Percentiles rank a stretch among this genome's conserved stretches.
These are phyloP conservation scores for Gymnopilus dilepis DNA, from an alignment of 768 basidiomycete species.

Conservation along the genomic window DNA sequence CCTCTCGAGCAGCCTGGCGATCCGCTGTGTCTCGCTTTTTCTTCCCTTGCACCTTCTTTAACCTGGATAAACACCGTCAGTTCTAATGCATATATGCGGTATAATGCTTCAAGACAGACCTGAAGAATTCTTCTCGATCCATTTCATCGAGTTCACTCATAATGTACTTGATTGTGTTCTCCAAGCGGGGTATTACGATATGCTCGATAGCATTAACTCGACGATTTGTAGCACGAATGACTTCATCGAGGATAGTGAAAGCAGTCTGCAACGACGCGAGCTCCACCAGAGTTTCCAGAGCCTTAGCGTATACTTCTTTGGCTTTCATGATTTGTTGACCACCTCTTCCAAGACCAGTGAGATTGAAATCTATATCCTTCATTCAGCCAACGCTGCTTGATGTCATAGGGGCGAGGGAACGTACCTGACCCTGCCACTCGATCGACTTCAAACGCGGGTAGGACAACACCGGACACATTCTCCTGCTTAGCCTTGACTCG, in stretches of 20 bases:
- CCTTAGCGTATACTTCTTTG: constrained; percentile 98
- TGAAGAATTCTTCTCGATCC: constrained; percentile 95
- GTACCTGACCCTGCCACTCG: constrained; percentile 83
- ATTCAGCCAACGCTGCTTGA: not conserved
- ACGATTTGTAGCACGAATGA: constrained; percentile 98
- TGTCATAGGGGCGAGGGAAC: constrained; percentile 2
- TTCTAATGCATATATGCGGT: not conserved
- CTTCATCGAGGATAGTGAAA: constrained; percentile 98
- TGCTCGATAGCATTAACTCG: constrained; percentile 99
- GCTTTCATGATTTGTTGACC: constrained; percentile 94
- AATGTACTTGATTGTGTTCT: constrained; percentile 98
- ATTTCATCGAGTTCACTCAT: constrained; percentile 97
- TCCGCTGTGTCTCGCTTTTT: constrained; percentile 84
- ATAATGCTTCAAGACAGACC: constrained; percentile 47
- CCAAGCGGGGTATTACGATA: constrained; percentile 91
- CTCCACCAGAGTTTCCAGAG: constrained; percentile 95
- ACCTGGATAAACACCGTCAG: constrained; percentile 46
- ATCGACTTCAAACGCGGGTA: constrained; percentile 95
- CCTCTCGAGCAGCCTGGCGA: constrained; percentile 35
- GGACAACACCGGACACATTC: constrained; percentile 95
- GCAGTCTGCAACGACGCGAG: constrained; percentile 97
- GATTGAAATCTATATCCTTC: constrained; percentile 77
- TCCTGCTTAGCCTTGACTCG: constrained; percentile 94
- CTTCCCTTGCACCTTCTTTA: constrained; percentile 98
- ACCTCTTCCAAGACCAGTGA: constrained; percentile 95